Evolutionary conservation across 2,329 filamentous ascomycete genomes (phyloP), one percentile per base, ranked within the genome.

Genomic region (Xylariaceae sp.): DNA sequence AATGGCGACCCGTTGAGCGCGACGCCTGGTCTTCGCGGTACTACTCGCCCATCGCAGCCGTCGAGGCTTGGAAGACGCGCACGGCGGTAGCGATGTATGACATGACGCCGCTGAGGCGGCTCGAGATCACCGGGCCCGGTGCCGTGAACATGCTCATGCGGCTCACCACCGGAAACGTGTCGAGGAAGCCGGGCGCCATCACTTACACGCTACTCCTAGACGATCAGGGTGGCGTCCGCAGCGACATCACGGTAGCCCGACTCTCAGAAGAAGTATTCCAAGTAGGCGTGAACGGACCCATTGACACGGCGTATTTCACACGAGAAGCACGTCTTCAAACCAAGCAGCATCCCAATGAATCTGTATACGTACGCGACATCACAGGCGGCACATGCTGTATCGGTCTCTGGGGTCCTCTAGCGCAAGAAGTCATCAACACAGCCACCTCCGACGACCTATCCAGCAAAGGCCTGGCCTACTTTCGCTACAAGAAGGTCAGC

Each of bases 41-140:
- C 44, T 54, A 60, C 48, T 60, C 58, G 35, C 58, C 58, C 27
- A 60, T 60, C 30, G 58, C 56, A 6, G 58, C 58, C 6, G 58
- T 56, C 4, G 58, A 60, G 58, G 58, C 58, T 11, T 56, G 53
- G 56, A 58, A 54, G 41, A 56, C 56, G 37, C 56, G 58, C 35
- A 60, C 58, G 5, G 58, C 56, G 3, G 53, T 60, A 1, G 56
- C 58, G 2, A 60, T 60, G 58, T 60, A 58, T 40, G 58, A 60
- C 46, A 60, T 60, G 58, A 60, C 58, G 43, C 58, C 58, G 32
- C 58, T 60, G 7, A 53, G 56, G 4, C 47, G 58, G 2, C 58
- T 60, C 5, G 56, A 60, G n/a, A 58, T 60, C n/a, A 49, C 56
- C 9, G 58, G 58, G 6, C 53, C 58, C 1, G 58, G 58, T 6